Evolutionary conservation across 148 eudicot genomes (phyloP).

Genomic region (Cornus controversa): DNA sequence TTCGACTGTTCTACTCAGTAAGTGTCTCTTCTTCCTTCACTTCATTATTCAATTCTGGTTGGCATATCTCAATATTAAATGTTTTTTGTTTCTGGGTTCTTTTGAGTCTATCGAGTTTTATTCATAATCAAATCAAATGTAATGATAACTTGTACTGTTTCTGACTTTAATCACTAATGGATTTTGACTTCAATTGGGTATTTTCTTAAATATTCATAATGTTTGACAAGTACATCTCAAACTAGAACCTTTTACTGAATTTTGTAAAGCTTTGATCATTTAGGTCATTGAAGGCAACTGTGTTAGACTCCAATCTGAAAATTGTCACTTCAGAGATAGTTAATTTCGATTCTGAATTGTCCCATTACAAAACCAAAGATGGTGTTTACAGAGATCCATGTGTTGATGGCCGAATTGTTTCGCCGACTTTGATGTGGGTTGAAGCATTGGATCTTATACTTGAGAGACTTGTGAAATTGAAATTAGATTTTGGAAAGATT

Average conservation of each 20-base stretch:
- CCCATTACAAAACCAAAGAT: slow-evolving; percentile 85
- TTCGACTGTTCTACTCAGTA: too few relatives aligned
- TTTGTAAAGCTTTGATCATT: slow-evolving; percentile 1
- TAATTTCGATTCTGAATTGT: slow-evolving; percentile 72
- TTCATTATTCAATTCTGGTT: too few relatives aligned
- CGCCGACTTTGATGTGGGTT: slow-evolving; percentile 89
- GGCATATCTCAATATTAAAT: too few relatives aligned
- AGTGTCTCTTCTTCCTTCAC: too few relatives aligned
- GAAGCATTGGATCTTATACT: slow-evolving; percentile 84
- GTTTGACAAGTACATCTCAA: too few relatives aligned
- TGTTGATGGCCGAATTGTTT: slow-evolving; percentile 74
- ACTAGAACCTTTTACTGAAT: not conserved
- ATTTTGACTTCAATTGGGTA: too few relatives aligned
- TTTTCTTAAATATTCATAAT: too few relatives aligned
- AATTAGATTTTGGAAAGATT: slow-evolving; percentile 62
- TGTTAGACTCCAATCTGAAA: slow-evolving; percentile 64
- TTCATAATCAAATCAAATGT: too few relatives aligned
- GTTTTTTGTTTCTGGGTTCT: too few relatives aligned
- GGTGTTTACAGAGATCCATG: slow-evolving; percentile 74
- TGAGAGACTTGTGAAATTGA: slow-evolving; percentile 44
- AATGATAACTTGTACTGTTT: too few relatives aligned
- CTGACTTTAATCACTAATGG: too few relatives aligned
- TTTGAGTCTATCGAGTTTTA: too few relatives aligned
- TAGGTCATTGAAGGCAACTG: slow-evolving; percentile 90
- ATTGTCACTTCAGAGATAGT: slow-evolving; percentile 54